These are phyloP conservation scores for Plectosphaerella cucumerina DNA, from an alignment of 2,329 filamentous ascomycete genomes.

Conservation along the genomic window DNA sequence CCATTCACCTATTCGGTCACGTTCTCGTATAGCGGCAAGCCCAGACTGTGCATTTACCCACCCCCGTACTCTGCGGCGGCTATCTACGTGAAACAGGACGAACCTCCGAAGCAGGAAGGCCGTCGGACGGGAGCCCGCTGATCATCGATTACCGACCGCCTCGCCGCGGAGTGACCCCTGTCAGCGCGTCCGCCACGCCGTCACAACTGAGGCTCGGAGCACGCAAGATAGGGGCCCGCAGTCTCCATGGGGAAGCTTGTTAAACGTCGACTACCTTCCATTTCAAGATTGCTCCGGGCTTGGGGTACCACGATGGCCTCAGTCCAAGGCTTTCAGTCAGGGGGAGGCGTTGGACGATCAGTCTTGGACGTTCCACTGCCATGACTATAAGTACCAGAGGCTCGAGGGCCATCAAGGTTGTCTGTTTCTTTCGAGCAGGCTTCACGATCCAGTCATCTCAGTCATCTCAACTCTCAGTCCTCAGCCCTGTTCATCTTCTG, in stretches of 20 bases:
- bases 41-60: too few relatives aligned
- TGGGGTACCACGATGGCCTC: neutral
- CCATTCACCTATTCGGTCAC: too few relatives aligned
- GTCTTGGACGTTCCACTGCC: neutral
- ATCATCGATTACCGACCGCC: neutral
- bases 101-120: neutral
- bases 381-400: neutral
- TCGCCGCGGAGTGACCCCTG: neutral
- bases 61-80: too few relatives aligned
- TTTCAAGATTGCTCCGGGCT: neutral
- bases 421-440: neutral
- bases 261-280: neutral
- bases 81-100: neutral
- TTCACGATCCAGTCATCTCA: neutral
- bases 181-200: neutral
- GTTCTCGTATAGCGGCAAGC: too few relatives aligned
- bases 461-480: neutral
- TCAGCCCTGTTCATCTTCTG: neutral
- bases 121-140: neutral
- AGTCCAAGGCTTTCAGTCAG: neutral
- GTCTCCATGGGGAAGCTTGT: too few relatives aligned
- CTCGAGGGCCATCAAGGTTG: neutral
- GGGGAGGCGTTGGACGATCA: neutral
- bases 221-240: too few relatives aligned
- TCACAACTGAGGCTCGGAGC: too few relatives aligned